These are phyloP conservation scores for Syncephalis plumigaleata DNA, from an alignment of 371 early-diverging fungal genomes.

Conservation along the genomic window DNA sequence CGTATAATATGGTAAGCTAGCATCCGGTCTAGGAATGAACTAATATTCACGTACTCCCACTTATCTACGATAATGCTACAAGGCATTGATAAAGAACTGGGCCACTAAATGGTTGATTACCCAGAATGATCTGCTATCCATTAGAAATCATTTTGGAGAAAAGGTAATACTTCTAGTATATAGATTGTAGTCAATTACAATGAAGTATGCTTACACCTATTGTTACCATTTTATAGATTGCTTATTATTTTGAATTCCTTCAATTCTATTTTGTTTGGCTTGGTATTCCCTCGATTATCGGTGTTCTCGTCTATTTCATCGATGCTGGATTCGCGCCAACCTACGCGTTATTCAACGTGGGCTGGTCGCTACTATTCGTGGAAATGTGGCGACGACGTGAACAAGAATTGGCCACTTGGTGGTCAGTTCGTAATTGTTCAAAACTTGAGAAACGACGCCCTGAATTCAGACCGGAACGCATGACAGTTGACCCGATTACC, in stretches of 20 bases:
- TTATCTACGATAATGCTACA: too few species aligned
- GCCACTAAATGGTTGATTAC: constrained; percentile 54
- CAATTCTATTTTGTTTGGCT: constrained; percentile 71
- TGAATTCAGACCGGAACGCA: constrained; percentile 41
- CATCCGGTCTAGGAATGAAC: not conserved
- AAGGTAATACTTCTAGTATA: constrained; percentile 19
- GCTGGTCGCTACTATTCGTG: constrained; percentile 56
- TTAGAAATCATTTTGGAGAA: constrained; percentile 74
- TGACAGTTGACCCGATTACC: constrained; percentile 42
- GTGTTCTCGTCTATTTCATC: constrained; percentile 34
- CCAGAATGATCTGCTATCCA: constrained; percentile 36
- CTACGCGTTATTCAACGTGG: constrained; percentile 40
- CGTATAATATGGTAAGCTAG: constrained; percentile 40
- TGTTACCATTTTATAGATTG: too few species aligned
- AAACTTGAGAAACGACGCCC: constrained; percentile 41
- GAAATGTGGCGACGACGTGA: constrained; percentile 69
- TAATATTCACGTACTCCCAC: too few species aligned
- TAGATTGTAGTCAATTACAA: not conserved
- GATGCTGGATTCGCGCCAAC: constrained; percentile 32
- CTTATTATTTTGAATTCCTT: constrained; percentile 80
- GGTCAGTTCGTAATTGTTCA: constrained; percentile 56
- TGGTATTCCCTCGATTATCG: constrained; percentile 39
- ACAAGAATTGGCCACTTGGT: constrained; percentile 42
- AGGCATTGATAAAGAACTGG: constrained; percentile 65
- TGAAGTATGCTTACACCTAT: not conserved